Conservation (phyloP, 2,329 filamentous ascomycete species). For the Cladophialophora yegresii region DNA sequence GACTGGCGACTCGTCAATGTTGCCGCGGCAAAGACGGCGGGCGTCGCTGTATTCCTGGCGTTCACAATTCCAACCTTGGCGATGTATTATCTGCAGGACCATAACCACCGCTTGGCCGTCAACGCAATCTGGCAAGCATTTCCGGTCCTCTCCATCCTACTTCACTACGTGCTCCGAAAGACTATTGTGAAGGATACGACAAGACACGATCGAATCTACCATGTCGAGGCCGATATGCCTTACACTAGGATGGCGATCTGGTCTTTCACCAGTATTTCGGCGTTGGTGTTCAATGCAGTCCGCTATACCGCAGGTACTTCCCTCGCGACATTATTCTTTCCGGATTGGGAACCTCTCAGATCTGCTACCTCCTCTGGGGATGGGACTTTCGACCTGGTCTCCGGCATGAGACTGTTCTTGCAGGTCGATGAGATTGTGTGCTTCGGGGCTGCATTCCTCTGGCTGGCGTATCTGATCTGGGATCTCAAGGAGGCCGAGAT, state of each 20-base stretch:
- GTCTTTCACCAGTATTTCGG: conserved; percentile 8
- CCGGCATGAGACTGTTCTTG: conserved; percentile 19
- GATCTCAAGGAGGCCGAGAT: conserved; percentile 43
- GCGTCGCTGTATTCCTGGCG: background rate
- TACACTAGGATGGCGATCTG: conserved; percentile 2
- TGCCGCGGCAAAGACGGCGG: conserved; percentile 19
- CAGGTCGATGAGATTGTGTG: conserved; percentile 15
- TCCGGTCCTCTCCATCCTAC: conserved; percentile 13
- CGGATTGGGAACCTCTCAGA: background rate
- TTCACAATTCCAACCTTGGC: conserved; percentile 38
- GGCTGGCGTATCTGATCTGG: conserved; percentile 40
- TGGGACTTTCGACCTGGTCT: conserved; percentile 27
- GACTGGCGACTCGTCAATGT: conserved; percentile 42
- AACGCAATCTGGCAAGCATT: conserved; percentile 36
- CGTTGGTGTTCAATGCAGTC: conserved; percentile 1
- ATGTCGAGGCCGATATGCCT: conserved; percentile 15
- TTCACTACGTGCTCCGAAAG: conserved; percentile 18
- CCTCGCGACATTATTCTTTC: conserved; percentile 1
- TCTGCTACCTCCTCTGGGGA: conserved; percentile 36
- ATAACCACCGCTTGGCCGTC: conserved; percentile 31
- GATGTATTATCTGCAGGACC: conserved; percentile 35
- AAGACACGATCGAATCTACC: conserved; percentile 15
- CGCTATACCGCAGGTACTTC: background rate
- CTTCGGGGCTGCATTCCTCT: conserved; percentile 36
- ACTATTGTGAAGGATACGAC: conserved; percentile 6